phyloP scores from a whole-genome alignment of 768 basidiomycete genomes.

The Clavaria fumosa region DNA sequence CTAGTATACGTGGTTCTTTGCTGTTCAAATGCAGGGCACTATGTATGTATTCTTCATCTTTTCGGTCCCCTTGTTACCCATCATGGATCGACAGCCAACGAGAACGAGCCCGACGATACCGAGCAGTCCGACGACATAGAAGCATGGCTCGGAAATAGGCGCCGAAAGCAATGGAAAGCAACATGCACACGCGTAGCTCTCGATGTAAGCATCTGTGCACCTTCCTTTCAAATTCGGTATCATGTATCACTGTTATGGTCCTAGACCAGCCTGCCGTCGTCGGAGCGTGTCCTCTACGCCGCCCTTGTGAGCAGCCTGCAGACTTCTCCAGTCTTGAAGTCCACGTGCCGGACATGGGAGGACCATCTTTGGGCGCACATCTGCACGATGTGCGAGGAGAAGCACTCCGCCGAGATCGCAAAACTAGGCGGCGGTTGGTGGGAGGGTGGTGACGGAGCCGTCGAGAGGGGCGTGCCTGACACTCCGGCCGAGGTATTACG shows the following conservation, averaged over 20 bases:
- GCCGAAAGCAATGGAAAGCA: constrained; percentile 75
- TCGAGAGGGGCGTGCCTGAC: constrained; percentile 24
- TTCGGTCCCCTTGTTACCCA: neutral
- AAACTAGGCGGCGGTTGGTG: constrained; percentile 67
- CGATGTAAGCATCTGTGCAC: constrained; percentile 34
- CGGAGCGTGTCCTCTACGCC: constrained; percentile 81
- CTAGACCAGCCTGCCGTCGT: constrained; percentile 43
- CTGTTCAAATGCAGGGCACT: constrained; percentile 65
- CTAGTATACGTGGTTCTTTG: constrained; percentile 70
- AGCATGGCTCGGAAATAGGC: constrained; percentile 59
- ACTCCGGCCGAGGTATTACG: too few relatives aligned
- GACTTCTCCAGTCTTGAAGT: constrained; percentile 49
- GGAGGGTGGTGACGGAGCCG: constrained; percentile 43
- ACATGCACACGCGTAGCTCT: constrained; percentile 67
- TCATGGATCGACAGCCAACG: constrained; percentile 18
- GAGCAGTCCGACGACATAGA: constrained; percentile 36
- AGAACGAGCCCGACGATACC: constrained; percentile 25
- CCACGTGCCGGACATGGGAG: constrained; percentile 80
- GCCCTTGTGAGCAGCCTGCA: constrained; percentile 62
- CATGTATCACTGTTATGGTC: too few relatives aligned
- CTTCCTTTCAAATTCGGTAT: neutral
- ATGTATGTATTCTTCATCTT: constrained; percentile 26
- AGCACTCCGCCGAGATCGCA: constrained; percentile 52
- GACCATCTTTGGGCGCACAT: constrained; percentile 92
- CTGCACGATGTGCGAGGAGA: constrained; percentile 67